These are phyloP conservation scores for Cylindrotheca fusiformis DNA, from an alignment of 108 stramenopile genomes.

Conservation along the genomic window DNA sequence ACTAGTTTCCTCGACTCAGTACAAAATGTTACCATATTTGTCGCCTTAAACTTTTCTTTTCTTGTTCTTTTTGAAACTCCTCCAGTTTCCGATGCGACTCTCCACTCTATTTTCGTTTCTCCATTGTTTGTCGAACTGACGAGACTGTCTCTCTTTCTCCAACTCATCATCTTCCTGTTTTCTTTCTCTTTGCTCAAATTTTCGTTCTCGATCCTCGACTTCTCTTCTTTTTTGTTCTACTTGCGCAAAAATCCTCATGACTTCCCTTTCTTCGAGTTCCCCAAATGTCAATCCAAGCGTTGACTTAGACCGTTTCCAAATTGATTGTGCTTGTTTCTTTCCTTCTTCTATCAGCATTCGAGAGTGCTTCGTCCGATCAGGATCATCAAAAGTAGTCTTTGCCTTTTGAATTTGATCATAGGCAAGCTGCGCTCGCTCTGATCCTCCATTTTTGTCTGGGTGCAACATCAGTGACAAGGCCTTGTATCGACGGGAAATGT, in stretches of 20 bases:
- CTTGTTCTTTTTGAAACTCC: conserved; percentile 64
- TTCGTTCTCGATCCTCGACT: conserved; percentile 70
- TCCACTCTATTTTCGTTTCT: conserved; percentile 71
- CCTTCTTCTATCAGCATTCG: conserved; percentile 70
- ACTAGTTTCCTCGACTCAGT: too few relatives aligned
- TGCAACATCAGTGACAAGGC: conserved; percentile 75
- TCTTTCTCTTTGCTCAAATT: conserved; percentile 74
- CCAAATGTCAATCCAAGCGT: conserved; percentile 23
- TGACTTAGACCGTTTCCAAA: not conserved
- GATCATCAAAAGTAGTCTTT: conserved; percentile 53
- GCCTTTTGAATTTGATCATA: conserved; percentile 83
- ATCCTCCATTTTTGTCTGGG: conserved; percentile 75
- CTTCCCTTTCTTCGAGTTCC: conserved; percentile 51
- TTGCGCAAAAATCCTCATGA: conserved; percentile 82
- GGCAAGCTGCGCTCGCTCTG: conserved; percentile 57
- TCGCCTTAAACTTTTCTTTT: too few relatives aligned
- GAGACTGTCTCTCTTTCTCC: conserved; percentile 59
- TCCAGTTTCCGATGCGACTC: conserved; percentile 88
- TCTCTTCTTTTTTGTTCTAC: conserved; percentile 76
- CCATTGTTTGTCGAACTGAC: conserved; percentile 78
- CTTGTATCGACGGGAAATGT: conserved; percentile 80
- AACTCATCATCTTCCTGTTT: conserved; percentile 82
- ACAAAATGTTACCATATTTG: too few relatives aligned
- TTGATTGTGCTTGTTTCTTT: conserved; percentile 55
- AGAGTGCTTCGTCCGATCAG: conserved; percentile 50